Percentiles rank a stretch among this genome's conserved stretches.
Conservation (phyloP, 2,329 filamentous ascomycete species). For the Trichoderma guizhouense region DNA sequence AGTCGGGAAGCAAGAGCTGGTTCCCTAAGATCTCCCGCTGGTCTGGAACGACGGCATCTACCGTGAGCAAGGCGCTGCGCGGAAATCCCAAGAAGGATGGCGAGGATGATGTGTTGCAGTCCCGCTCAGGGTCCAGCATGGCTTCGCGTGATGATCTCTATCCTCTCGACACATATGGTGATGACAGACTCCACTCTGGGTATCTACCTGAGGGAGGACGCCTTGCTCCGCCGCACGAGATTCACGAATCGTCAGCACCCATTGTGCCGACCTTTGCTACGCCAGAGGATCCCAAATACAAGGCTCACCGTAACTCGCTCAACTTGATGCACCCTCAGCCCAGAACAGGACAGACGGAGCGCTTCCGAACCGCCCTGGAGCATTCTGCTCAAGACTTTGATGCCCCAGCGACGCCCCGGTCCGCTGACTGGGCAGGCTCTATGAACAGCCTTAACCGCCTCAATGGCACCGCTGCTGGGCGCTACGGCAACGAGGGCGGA, state of each 20-base stretch:
- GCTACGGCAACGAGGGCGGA: conserved; percentile 43
- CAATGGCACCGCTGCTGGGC: conserved; percentile 42
- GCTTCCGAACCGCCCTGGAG: conserved; percentile 71
- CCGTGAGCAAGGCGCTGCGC: conserved; percentile 73
- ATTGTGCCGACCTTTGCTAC: conserved; percentile 54
- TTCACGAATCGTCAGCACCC: conserved; percentile 26
- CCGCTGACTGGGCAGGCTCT: conserved; percentile 61
- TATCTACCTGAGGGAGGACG: conserved; percentile 51
- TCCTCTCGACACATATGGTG: conserved; percentile 51
- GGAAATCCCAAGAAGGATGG: conserved; percentile 59
- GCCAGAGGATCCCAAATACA: conserved; percentile 71
- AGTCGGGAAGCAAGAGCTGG: conserved; percentile 76
- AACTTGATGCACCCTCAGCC: conserved; percentile 80
- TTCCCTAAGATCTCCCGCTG: conserved; percentile 94
- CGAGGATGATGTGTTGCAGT: conserved; percentile 59
- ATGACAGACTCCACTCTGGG: conserved; percentile 58
- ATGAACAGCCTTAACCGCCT: conserved; percentile 56
- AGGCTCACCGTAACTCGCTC: conserved; percentile 75
- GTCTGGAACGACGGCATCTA: conserved; percentile 94
- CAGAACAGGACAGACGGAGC: conserved; percentile 67
- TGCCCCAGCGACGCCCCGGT: conserved; percentile 56
- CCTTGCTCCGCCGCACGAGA: conserved; percentile 31
- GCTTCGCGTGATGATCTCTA: conserved; percentile 59
- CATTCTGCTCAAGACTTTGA: conserved; percentile 68
- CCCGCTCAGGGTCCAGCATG: conserved; percentile 74